Evolutionary conservation across 345 rosid species (phyloP).

Genomic region (Eucalyptus decipiens): DNA sequence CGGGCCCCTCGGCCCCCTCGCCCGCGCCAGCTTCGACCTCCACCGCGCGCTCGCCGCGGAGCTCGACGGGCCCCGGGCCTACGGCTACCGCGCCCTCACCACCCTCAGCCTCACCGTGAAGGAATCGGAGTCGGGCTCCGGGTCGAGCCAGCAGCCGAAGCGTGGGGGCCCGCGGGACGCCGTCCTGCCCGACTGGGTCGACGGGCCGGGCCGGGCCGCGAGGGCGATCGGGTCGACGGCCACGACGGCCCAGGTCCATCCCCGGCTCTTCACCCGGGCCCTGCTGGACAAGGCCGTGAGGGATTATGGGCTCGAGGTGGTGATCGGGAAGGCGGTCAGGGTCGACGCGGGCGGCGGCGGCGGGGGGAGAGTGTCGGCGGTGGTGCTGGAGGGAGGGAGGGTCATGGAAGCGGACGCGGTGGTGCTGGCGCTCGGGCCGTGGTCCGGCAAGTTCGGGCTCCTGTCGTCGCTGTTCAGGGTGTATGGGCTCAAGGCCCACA

Average conservation of each 20-base stretch:
- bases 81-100: slow-evolving; percentile 66
- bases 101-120: slow-evolving; percentile 52
- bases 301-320: slow-evolving; percentile 53
- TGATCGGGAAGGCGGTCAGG: slow-evolving; percentile 50
- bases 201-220: slow-evolving; percentile 67
- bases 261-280: slow-evolving; percentile 58
- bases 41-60: slow-evolving; percentile 70
- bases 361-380: slow-evolving; percentile 42
- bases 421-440: slow-evolving; percentile 78
- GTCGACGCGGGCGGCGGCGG: slow-evolving; percentile 28
- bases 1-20: slow-evolving; percentile 43
- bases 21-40: slow-evolving; percentile 79
- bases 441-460: slow-evolving; percentile 67
- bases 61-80: slow-evolving; percentile 54
- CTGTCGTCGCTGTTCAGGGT: slow-evolving; percentile 52
- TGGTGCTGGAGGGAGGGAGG: slow-evolving; percentile 50
- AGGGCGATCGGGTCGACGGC: slow-evolving; percentile 55
- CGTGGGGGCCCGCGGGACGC: background rate
- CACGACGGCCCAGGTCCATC: slow-evolving; percentile 84
- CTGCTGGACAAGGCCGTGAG: slow-evolving; percentile 42
- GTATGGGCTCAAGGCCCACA: slow-evolving; percentile 71
- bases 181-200: slow-evolving; percentile 59
- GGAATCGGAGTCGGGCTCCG: slow-evolving; percentile 16
- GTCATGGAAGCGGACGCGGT: slow-evolving; percentile 50
- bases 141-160: background rate